Conservation (phyloP, 148 eudicot species). For the Cornus kousa region DNA sequence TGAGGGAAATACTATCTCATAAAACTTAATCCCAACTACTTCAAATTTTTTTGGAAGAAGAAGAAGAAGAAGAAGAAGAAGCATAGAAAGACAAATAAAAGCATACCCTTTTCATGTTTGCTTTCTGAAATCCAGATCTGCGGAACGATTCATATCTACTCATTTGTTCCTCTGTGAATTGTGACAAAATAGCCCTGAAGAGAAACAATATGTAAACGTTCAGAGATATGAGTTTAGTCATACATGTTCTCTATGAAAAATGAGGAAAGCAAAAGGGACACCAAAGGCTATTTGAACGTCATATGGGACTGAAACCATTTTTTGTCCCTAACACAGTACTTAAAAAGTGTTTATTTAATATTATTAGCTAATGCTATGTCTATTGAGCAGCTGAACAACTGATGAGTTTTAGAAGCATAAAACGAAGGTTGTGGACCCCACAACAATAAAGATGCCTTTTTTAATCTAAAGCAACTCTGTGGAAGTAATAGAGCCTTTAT, state of each 20-base stretch:
- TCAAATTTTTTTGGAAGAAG: not conserved
- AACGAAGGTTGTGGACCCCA: too few species aligned
- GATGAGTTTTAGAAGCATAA: too few species aligned
- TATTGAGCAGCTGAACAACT: too few species aligned
- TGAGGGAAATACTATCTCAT: not conserved
- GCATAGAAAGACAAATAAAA: not conserved
- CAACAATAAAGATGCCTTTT: too few species aligned
- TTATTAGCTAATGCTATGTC: too few species aligned
- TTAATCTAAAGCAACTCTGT: too few species aligned
- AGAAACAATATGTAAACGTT: not conserved
- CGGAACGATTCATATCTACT: constrained; percentile 89
- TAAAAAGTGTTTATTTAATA: not conserved
- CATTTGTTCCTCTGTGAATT: constrained; percentile 80
- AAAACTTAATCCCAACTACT: not conserved
- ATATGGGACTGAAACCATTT: too few species aligned
- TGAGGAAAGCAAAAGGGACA: too few species aligned
- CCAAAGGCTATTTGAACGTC: too few species aligned
- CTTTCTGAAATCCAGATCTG: constrained; percentile 88
- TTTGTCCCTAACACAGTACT: not conserved
- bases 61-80: not conserved
- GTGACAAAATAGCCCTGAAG: constrained; percentile 64
- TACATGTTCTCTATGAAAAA: too few species aligned
- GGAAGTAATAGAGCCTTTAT: too few species aligned
- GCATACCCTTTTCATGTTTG: constrained; percentile 88
- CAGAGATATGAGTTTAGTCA: not conserved